These are phyloP conservation scores for Ascocoryne sarcoides DNA, from an alignment of 2,329 filamentous ascomycete genomes.

Conservation along the genomic window DNA sequence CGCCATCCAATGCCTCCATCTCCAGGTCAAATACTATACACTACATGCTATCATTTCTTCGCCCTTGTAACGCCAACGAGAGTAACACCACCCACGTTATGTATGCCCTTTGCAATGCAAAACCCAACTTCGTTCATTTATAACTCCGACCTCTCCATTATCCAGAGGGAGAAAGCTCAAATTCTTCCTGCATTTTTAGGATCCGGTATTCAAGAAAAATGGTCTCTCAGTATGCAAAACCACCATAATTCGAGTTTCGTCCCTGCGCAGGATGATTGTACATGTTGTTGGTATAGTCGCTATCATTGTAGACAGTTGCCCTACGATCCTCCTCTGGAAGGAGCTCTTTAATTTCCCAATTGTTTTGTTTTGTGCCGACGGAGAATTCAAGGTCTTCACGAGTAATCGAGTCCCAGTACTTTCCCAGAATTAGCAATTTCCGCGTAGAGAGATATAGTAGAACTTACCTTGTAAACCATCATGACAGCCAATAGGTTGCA, in stretches of 20 bases:
- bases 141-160: no score
- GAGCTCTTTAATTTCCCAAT: slow-evolving; percentile 96
- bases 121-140: no score
- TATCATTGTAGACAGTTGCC: slow-evolving; percentile 28
- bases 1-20: no score
- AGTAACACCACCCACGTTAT: no score
- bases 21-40: no score
- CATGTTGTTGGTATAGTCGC: slow-evolving; percentile 19
- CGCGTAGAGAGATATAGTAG: not conserved
- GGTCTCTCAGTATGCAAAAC: slow-evolving; percentile 22
- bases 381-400: slow-evolving; percentile 98
- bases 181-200: no score
- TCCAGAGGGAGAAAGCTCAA: no score
- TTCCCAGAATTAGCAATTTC: slow-evolving; percentile 9
- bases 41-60: no score
- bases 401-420: slow-evolving; percentile 99
- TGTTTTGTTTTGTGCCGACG: slow-evolving; percentile 88
- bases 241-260: slow-evolving; percentile 28
- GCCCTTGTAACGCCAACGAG: no score
- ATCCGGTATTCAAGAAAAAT: no score
- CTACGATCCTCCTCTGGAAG: slow-evolving; percentile 27
- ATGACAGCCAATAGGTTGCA: slow-evolving; percentile 93
- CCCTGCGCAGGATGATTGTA: slow-evolving; percentile 15
- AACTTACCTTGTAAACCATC: slow-evolving; percentile 94
- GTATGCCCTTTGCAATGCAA: no score